A percentile compares a stretch with the other conserved stretches of the same genome.
Conservation (phyloP, 345 rosid species). For the Nasturtium officinale region DNA sequence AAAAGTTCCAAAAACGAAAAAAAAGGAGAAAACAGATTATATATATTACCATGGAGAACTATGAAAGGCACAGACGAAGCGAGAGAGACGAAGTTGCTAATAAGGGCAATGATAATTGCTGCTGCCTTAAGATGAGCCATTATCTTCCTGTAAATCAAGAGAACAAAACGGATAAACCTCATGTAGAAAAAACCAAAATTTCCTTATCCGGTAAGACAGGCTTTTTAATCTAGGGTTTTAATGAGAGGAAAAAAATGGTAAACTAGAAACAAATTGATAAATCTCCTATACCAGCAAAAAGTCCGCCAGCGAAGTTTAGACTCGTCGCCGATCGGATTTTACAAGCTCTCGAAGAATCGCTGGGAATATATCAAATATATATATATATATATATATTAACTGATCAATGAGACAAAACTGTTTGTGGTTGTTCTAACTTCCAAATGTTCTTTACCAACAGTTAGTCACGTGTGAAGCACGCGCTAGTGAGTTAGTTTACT, state of each 20-base stretch:
- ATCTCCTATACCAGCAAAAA: background rate
- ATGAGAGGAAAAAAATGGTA: background rate
- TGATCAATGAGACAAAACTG: constrained; percentile 1
- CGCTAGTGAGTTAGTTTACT: constrained; percentile 32
- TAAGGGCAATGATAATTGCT: background rate
- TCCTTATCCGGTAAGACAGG: background rate
- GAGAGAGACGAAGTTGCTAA: background rate
- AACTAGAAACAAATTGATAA: background rate
- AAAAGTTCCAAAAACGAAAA: too few relatives aligned
- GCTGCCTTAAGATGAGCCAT: constrained; percentile 29
- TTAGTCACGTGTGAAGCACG: background rate
- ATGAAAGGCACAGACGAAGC: constrained; percentile 66
- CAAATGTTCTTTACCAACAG: background rate
- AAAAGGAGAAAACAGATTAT: background rate
- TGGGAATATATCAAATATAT: too few relatives aligned
- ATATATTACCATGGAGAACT: constrained; percentile 66
- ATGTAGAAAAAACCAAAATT: background rate
- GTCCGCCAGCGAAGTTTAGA: constrained; percentile 22
- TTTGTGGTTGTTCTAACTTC: background rate
- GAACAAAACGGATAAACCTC: background rate
- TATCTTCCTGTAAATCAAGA: constrained; percentile 11
- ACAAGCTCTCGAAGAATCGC: constrained; percentile 14
- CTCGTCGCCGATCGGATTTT: constrained; percentile 15
- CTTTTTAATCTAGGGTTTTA: constrained; percentile 1
- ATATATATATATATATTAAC: background rate